phyloP scores from a whole-genome alignment of 2,329 filamentous ascomycete genomes.

The Didymella keratinophila region DNA sequence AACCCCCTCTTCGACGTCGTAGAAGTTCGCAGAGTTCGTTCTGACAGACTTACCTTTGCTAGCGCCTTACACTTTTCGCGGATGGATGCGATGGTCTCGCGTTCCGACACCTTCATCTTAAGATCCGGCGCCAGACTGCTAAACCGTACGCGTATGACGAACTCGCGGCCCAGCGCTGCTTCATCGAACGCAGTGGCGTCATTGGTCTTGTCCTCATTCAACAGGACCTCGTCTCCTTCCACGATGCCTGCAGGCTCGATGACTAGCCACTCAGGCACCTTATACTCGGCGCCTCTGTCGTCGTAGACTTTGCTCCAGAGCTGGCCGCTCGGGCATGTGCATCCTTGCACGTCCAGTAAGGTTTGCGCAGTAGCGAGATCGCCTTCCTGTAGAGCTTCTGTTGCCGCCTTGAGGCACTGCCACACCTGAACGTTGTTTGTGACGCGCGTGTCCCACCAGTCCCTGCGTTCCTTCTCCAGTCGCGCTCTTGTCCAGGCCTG shows the following conservation, averaged over 20 bases:
- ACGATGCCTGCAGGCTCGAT: slow-evolving; percentile 53
- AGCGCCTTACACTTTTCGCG: slow-evolving; percentile 14
- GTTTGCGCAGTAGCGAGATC: slow-evolving; percentile 69
- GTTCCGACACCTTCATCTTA: background rate
- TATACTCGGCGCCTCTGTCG: slow-evolving; percentile 54
- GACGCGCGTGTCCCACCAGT: slow-evolving; percentile 91
- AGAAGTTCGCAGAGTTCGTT: background rate
- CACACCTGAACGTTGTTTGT: slow-evolving; percentile 81
- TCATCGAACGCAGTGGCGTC: slow-evolving; percentile 23
- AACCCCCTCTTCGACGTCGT: background rate
- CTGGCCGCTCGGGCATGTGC: slow-evolving; percentile 55
- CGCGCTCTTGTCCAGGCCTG: slow-evolving; percentile 63
- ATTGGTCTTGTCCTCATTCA: slow-evolving; percentile 20
- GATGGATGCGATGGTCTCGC: slow-evolving; percentile 14
- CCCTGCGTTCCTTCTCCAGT: slow-evolving; percentile 74
- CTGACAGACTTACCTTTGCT: slow-evolving; percentile 13
- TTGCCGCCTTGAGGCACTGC: slow-evolving; percentile 73
- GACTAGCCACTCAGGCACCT: slow-evolving; percentile 56
- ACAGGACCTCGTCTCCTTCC: slow-evolving; percentile 33
- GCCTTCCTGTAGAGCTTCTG: slow-evolving; percentile 70
- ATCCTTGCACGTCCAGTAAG: slow-evolving; percentile 78
- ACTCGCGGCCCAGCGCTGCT: slow-evolving; percentile 11
- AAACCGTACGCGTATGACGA: slow-evolving; percentile 11
- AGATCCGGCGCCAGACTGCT: slow-evolving; percentile 7
- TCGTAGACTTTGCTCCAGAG: slow-evolving; percentile 56